A percentile compares a stretch with the other conserved stretches of the same genome.
phyloP scores from a whole-genome alignment of 768 basidiomycete species.

The Multifurca ochricompacta region DNA sequence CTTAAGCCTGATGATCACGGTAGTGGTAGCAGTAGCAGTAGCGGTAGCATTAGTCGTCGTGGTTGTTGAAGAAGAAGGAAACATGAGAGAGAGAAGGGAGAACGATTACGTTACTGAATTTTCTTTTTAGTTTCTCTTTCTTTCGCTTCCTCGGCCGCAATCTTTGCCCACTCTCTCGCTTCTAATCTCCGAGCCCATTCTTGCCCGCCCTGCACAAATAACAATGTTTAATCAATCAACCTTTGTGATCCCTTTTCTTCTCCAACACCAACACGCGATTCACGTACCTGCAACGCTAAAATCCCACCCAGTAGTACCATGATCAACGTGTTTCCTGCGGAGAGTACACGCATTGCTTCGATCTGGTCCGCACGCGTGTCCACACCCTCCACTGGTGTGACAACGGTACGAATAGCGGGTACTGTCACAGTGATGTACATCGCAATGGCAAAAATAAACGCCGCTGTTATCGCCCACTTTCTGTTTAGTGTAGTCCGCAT shows the following conservation, averaged over 20 bases:
- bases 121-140: slow-evolving; percentile 14
- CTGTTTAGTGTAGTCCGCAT: not conserved
- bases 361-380: slow-evolving; percentile 61
- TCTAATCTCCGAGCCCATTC: slow-evolving; percentile 39
- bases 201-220: slow-evolving; percentile 61
- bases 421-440: slow-evolving; percentile 81
- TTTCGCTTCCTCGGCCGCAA: slow-evolving; percentile 16
- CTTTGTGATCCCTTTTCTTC: not conserved
- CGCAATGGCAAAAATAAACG: slow-evolving; percentile 66
- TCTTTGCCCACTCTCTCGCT: slow-evolving; percentile 16
- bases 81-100: too few relatives aligned
- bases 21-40: too few relatives aligned
- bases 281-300: slow-evolving; percentile 62
- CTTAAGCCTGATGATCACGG: too few relatives aligned
- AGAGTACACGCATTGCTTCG: slow-evolving; percentile 73
- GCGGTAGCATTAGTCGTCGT: too few relatives aligned
- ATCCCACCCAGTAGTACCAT: slow-evolving; percentile 58
- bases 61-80: too few relatives aligned
- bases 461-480: slow-evolving; percentile 36
- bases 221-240: slow-evolving; percentile 2
- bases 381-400: slow-evolving; percentile 40
- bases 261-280: not conserved
- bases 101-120: slow-evolving; percentile 11
- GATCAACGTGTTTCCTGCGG: slow-evolving; percentile 84
- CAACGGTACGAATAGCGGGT: slow-evolving; percentile 70